Evolutionary conservation across 441 rosid species (phyloP).

Genomic region (Manihot esculenta): DNA sequence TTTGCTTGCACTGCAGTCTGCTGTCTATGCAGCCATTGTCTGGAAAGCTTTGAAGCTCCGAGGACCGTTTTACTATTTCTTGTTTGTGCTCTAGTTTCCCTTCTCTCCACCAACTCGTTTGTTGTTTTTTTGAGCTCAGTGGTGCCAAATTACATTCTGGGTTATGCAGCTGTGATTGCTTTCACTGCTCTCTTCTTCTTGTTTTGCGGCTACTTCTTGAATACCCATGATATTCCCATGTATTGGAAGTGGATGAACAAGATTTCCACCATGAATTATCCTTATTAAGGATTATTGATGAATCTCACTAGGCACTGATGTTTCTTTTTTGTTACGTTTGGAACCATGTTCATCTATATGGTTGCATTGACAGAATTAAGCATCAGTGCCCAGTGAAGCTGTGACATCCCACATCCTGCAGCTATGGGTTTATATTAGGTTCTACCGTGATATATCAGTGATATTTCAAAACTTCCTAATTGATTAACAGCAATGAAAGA

Average conservation of each 20-base stretch:
- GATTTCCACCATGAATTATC: conserved; percentile 64
- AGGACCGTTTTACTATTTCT: conserved; percentile 51
- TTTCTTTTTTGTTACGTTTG: too few relatives aligned
- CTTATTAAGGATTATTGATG: conserved; percentile 65
- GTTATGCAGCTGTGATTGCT: conserved; percentile 65
- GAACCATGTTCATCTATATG: too few relatives aligned
- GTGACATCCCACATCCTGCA: too few relatives aligned
- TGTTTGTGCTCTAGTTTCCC: conserved; percentile 56
- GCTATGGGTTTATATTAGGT: too few relatives aligned
- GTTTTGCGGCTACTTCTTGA: conserved; percentile 67
- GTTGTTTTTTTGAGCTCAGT: conserved; percentile 69
- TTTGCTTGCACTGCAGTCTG: conserved; percentile 53
- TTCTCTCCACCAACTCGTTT: conserved; percentile 65
- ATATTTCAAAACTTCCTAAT: too few relatives aligned
- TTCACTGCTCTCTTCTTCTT: conserved; percentile 68
- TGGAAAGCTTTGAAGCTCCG: conserved; percentile 55
- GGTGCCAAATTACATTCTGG: conserved; percentile 62
- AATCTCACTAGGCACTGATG: conserved; percentile 43
- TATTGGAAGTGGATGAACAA: conserved; percentile 76
- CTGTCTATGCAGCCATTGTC: conserved; percentile 51
- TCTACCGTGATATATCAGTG: too few relatives aligned
- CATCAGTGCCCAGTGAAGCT: too few relatives aligned
- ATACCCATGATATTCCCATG: conserved; percentile 40
- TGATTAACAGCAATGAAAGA: too few relatives aligned
- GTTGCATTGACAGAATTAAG: too few relatives aligned